These are phyloP conservation scores for Umbilicus rupestris DNA, from an alignment of 164 flowering plant species.

Conservation along the genomic window DNA sequence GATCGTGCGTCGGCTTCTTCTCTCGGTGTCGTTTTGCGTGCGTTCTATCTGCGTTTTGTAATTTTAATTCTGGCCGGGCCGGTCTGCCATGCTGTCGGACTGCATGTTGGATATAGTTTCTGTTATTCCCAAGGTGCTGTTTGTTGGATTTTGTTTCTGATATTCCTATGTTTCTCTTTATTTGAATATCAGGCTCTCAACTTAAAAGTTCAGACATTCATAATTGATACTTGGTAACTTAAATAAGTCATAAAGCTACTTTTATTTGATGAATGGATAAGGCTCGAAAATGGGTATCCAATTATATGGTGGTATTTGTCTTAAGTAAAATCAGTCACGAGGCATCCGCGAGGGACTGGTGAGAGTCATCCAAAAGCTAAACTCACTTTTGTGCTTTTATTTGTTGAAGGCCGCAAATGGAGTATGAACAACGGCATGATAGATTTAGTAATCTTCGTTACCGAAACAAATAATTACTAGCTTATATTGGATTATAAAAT, in stretches of 20 bases:
- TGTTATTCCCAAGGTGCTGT: background rate
- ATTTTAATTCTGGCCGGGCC: no score
- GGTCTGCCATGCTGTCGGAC: background rate
- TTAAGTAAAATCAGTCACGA: background rate
- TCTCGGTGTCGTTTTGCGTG: background rate
- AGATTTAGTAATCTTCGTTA: no score
- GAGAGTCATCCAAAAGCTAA: background rate
- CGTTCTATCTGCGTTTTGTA: no score
- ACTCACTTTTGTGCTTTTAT: background rate
- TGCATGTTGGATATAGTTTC: background rate
- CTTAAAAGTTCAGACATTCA: no score
- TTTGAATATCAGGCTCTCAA: background rate
- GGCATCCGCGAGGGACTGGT: background rate
- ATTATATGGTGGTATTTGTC: background rate
- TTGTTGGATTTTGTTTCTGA: slow-evolving; percentile 3
- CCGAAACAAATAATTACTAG: no score
- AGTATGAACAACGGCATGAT: background rate
- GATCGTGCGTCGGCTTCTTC: background rate
- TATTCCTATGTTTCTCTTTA: background rate
- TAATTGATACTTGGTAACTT: no score
- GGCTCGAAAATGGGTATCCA: background rate
- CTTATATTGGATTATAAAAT: no score
- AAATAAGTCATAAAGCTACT: no score
- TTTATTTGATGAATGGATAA: background rate
- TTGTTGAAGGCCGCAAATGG: slow-evolving; percentile 2